Percentiles rank a stretch among this genome's conserved stretches.
phyloP scores from a whole-genome alignment of 2,329 filamentous ascomycete species.

The Sclerotinia glacialis region DNA sequence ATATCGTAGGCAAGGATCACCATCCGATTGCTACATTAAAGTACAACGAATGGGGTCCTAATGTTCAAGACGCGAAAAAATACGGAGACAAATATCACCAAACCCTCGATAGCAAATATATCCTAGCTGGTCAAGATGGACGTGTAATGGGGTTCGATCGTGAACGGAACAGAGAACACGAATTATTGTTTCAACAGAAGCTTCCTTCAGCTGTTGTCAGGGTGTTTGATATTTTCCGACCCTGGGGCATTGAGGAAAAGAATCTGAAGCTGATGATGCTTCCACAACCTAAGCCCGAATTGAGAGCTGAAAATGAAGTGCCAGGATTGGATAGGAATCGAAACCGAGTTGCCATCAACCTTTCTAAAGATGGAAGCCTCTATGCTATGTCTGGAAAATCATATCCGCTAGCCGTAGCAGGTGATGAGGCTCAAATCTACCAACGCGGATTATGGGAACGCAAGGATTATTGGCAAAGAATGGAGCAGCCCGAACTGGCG shows the following conservation, averaged over 20 bases:
- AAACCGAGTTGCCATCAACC: slow-evolving; percentile 78
- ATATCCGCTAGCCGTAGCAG: slow-evolving; percentile 81
- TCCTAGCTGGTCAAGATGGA: slow-evolving; percentile 84
- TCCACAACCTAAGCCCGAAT: slow-evolving; percentile 74
- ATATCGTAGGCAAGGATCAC: slow-evolving; percentile 73
- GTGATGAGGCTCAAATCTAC: slow-evolving; percentile 53
- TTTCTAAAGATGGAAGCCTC: slow-evolving; percentile 83
- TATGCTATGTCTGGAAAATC: slow-evolving; percentile 85
- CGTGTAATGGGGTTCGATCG: slow-evolving; percentile 78
- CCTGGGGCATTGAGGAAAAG: slow-evolving; percentile 60
- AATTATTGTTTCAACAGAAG: slow-evolving; percentile 60
- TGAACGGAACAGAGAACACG: slow-evolving; percentile 39
- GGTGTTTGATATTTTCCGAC: slow-evolving; percentile 83
- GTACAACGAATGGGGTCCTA: slow-evolving; percentile 93
- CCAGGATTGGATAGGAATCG: slow-evolving; percentile 48
- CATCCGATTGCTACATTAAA: slow-evolving; percentile 82
- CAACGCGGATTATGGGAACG: slow-evolving; percentile 52
- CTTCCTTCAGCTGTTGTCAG: slow-evolving; percentile 77
- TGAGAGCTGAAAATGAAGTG: slow-evolving; percentile 47
- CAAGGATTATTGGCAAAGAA: slow-evolving; percentile 37
- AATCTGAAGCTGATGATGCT: slow-evolving; percentile 79
- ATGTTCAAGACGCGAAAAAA: slow-evolving; percentile 79
- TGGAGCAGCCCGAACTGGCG: slow-evolving; percentile 49
- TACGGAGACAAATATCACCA: slow-evolving; percentile 61
- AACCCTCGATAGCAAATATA: slow-evolving; percentile 83